phyloP scores from a whole-genome alignment of 202 grass and related monocot genomes.

The Hordeum pubiflorum region DNA sequence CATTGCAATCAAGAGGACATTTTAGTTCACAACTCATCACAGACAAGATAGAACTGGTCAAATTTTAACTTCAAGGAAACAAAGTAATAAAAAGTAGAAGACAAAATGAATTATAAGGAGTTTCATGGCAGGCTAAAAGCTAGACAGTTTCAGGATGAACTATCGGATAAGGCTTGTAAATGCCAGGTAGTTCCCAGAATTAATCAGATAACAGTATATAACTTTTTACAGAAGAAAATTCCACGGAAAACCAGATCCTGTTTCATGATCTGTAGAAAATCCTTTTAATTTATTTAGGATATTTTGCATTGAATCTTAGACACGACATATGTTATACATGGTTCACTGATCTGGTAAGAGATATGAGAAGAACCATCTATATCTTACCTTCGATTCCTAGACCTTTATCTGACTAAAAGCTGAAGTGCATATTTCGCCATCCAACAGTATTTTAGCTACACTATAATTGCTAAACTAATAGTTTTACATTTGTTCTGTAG shows the following conservation, averaged over 20 bases:
- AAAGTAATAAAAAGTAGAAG: constrained; percentile 1
- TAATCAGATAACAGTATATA: neutral
- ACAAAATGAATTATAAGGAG: neutral
- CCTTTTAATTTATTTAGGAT: neutral
- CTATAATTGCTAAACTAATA: neutral
- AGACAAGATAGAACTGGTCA: neutral
- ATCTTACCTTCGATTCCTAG: neutral
- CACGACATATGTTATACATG: neutral
- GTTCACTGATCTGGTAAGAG: neutral
- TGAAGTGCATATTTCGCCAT: neutral
- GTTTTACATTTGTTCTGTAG: neutral
- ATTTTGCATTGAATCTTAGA: neutral
- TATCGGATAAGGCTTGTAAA: neutral
- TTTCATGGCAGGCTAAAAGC: neutral
- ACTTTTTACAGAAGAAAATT: neutral
- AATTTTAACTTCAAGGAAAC: neutral
- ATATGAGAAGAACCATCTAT: neutral
- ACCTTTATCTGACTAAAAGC: neutral
- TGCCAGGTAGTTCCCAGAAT: constrained; percentile 5
- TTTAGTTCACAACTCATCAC: constrained; percentile 13
- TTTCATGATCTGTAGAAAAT: neutral
- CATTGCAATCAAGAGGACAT: constrained; percentile 29
- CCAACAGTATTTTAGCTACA: neutral
- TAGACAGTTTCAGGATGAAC: neutral
- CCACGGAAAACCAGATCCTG: neutral